Conservation (phyloP, 768 basidiomycete genomes). For the Boletales sp. region DNA sequence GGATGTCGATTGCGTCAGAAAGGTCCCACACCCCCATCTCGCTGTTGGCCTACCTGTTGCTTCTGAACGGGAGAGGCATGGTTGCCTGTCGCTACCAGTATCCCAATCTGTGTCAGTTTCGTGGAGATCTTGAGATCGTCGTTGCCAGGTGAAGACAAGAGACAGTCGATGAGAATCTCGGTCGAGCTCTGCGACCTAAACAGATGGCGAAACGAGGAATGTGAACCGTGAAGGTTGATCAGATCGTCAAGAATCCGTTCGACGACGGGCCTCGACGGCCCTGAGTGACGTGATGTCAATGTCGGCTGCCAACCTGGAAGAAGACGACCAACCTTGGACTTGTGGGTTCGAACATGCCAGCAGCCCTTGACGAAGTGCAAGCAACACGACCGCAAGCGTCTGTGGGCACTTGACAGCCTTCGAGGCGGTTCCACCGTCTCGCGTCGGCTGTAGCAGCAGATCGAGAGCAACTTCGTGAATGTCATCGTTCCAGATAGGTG, state of each 20-base stretch:
- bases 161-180: slow-evolving; percentile 62
- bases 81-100: slow-evolving; percentile 64
- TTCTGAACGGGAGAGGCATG: slow-evolving; percentile 63
- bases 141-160: slow-evolving; percentile 40
- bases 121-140: slow-evolving; percentile 42
- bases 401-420: slow-evolving; percentile 54
- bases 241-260: slow-evolving; percentile 57
- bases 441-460: slow-evolving; percentile 54
- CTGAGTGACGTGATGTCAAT: slow-evolving; percentile 4
- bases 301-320: too few species aligned
- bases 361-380: slow-evolving; percentile 61
- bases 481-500: slow-evolving; percentile 60
- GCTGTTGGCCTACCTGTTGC: slow-evolving; percentile 52
- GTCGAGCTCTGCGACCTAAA: slow-evolving; percentile 73
- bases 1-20: background rate
- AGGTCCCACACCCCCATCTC: background rate
- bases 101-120: slow-evolving; percentile 66
- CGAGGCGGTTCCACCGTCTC: background rate
- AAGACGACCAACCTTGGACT: slow-evolving; percentile 12
- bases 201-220: slow-evolving; percentile 61
- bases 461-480: slow-evolving; percentile 71
- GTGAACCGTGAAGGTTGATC: slow-evolving; percentile 63
- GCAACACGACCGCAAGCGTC: slow-evolving; percentile 69
- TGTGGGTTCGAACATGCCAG: slow-evolving; percentile 25
- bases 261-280: slow-evolving; percentile 17